Evolutionary conservation across 2,329 filamentous ascomycete species (phyloP).

Genomic region (Hypoxylon sp.): DNA sequence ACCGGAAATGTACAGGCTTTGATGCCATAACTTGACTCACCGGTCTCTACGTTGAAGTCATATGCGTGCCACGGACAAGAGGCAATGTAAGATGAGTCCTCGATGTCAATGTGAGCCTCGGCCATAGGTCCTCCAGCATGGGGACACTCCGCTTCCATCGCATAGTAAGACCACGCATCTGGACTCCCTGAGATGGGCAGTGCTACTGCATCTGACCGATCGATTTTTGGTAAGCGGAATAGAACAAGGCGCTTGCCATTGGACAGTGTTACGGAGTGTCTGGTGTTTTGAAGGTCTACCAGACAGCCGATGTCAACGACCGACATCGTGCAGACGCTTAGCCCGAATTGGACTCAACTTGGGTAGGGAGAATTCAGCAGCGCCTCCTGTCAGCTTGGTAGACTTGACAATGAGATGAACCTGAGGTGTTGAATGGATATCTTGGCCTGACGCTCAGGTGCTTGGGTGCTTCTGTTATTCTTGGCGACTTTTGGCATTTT

Average conservation of each 20-base stretch:
- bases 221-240: constrained; percentile 61
- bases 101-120: constrained; percentile 63
- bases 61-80: constrained; percentile 66
- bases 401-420: not conserved
- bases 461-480: constrained; percentile 9
- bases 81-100: constrained; percentile 63
- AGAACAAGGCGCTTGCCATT: constrained; percentile 62
- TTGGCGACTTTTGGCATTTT: constrained; percentile 5
- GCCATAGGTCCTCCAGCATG: constrained; percentile 63
- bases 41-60: constrained; percentile 65
- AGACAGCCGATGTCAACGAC: constrained; percentile 52
- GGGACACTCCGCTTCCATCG: constrained; percentile 64
- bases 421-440: not conserved
- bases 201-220: constrained; percentile 49
- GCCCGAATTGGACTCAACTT: not conserved
- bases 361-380: not conserved
- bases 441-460: constrained; percentile 17
- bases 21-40: constrained; percentile 63
- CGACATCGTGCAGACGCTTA: constrained; percentile 47
- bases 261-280: constrained; percentile 61
- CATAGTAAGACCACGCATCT: constrained; percentile 62
- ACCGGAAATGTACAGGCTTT: constrained; percentile 64
- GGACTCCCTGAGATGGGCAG: constrained; percentile 51
- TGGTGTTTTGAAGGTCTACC: constrained; percentile 56
- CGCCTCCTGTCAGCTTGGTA: constrained; percentile 2